Conservation (phyloP, 331 rosid genomes). For the Phaseolus coccineus region DNA sequence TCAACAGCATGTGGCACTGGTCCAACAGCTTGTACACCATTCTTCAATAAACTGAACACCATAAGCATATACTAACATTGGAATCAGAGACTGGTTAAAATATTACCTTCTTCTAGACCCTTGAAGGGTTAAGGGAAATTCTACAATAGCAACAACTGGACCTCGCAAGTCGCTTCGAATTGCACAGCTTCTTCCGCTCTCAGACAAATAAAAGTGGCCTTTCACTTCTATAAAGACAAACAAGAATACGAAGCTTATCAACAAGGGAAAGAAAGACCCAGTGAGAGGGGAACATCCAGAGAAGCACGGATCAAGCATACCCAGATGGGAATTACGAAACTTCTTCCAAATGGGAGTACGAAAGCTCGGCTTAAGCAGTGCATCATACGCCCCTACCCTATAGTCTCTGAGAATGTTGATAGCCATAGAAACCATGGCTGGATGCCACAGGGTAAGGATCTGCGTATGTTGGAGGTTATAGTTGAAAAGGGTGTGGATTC, state of each 20-base stretch:
- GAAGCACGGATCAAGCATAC: constrained; percentile 50
- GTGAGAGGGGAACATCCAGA: not conserved
- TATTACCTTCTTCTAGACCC: constrained; percentile 60
- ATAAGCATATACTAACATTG: not conserved
- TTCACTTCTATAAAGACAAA: constrained; percentile 49
- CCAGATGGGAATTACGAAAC: constrained; percentile 50
- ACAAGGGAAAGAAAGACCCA: not conserved
- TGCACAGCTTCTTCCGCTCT: constrained; percentile 56
- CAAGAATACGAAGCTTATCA: constrained; percentile 5
- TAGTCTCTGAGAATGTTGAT: constrained; percentile 58
- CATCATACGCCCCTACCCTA: constrained; percentile 44
- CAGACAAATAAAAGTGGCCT: constrained; percentile 46
- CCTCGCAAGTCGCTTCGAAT: constrained; percentile 55
- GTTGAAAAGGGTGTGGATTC: not conserved
- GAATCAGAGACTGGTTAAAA: constrained; percentile 33
- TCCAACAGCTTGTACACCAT: constrained; percentile 11
- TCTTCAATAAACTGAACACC: constrained; percentile 8
- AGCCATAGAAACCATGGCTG: constrained; percentile 57
- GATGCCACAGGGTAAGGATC: constrained; percentile 12
- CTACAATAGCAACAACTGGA: constrained; percentile 50
- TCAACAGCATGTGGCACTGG: constrained; percentile 1
- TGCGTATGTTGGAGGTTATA: not conserved
- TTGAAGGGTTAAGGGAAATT: constrained; percentile 32
- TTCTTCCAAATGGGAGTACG: constrained; percentile 45
- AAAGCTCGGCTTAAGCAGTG: constrained; percentile 46